Evolutionary conservation across 78 protist species (phyloP), one percentile per base, ranked within the genome.

Genomic region (Dictyostelium purpureum): DNA sequence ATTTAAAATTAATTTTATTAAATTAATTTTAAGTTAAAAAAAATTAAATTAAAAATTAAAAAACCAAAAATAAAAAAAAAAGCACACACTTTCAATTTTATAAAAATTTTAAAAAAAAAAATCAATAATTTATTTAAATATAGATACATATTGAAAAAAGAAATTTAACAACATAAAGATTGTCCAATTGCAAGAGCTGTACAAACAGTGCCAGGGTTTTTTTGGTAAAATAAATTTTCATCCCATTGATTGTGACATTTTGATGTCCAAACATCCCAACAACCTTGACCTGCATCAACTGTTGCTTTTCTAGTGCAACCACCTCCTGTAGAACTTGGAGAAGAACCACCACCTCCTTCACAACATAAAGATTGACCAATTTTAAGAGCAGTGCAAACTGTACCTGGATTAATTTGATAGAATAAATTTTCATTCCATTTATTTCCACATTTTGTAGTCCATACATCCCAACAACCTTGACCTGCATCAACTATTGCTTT

Each of bases 121-220:
- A n/a, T n/a, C n/a, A n/a, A n/a, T n/a, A n/a, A n/a, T n/a, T n/a
- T n/a, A n/a, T n/a, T n/a, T n/a, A n/a, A n/a, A n/a, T n/a, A n/a
- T n/a, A n/a, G n/a, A n/a, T n/a, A n/a, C n/a, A n/a, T n/a, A n/a
- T n/a, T n/a, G n/a, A n/a, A n/a, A n/a, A n/a, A n/a, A n/a, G n/a
- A n/a, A n/a, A n/a, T n/a, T n/a, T n/a, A n/a, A 51, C 80, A 74
- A 51, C 80, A 74, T 28, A 74, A 16, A 35, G 49, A n/a, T 74
- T 74, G 80, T 0, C 66, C 80, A 51, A 52, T 4, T 74, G n/a
- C 21, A 54, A 74, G 67, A 33, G 40, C 0, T 0, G 31, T 35
- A 54, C 80, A 74, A 49, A 28, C 33, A 4, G 52, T 47, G 33
- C 67, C 65, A 52, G 80, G 80, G 21, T 74, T 74, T 6, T 18